phyloP scores from a whole-genome alignment of 352 stramenopile species.

The Phytopythium boreale region DNA sequence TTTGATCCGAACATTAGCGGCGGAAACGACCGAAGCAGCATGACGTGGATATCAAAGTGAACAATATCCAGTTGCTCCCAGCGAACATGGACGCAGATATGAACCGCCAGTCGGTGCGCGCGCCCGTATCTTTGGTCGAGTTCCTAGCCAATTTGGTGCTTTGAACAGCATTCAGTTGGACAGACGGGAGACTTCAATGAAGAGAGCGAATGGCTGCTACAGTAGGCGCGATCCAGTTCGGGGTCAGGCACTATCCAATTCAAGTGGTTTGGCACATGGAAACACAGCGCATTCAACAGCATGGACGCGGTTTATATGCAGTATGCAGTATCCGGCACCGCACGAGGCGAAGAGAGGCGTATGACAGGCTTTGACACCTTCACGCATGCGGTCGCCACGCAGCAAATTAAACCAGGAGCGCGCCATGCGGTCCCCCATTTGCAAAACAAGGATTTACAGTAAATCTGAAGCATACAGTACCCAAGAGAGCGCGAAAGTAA shows the following conservation, averaged over 20 bases:
- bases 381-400: neutral
- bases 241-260: neutral
- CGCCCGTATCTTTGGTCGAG: neutral
- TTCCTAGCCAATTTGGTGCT: neutral
- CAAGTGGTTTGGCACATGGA: neutral
- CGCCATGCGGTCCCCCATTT: neutral
- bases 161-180: neutral
- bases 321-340: neutral
- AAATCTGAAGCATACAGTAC: neutral
- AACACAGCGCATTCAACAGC: neutral
- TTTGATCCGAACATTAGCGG: too few species aligned
- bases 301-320: too few species aligned
- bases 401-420: neutral
- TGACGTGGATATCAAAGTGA: neutral
- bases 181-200: neutral
- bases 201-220: too few species aligned
- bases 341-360: neutral
- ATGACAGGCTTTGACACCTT: neutral
- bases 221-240: neutral
- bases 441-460: neutral
- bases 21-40: neutral
- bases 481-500: neutral
- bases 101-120: neutral
- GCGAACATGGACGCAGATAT: neutral
- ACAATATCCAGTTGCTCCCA: too few species aligned